These are phyloP conservation scores for Sclerotinia subarctica DNA, from an alignment of 2,329 filamentous ascomycete genomes.

Conservation along the genomic window DNA sequence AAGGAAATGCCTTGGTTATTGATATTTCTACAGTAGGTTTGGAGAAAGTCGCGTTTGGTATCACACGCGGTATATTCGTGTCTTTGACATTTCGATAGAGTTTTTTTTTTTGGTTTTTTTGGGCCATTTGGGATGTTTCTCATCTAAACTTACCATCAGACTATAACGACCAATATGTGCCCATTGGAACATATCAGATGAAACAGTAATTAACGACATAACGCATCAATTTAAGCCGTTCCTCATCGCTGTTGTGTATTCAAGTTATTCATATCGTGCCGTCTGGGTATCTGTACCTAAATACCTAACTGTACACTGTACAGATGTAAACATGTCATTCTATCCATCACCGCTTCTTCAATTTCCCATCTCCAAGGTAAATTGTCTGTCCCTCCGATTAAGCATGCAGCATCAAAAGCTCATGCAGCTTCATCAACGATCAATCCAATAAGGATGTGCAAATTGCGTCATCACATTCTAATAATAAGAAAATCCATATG, in stretches of 20 bases:
- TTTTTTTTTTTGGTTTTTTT: background rate
- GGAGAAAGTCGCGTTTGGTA: background rate
- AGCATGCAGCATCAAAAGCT: background rate
- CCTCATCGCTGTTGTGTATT: background rate
- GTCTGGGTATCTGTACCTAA: background rate
- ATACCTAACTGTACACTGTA: background rate
- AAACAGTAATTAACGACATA: background rate
- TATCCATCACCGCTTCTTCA: background rate
- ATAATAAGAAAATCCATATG: slow-evolving; percentile 10
- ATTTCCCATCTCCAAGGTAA: slow-evolving; percentile 5
- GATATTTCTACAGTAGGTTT: background rate
- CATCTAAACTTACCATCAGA: background rate
- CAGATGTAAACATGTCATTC: background rate
- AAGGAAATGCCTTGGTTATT: too few relatives aligned
- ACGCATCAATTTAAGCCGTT: background rate
- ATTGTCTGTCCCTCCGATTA: too few relatives aligned
- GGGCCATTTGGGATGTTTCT: background rate
- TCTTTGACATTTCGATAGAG: background rate
- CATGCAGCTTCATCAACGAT: background rate
- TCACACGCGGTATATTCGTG: background rate
- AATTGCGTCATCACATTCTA: slow-evolving; percentile 12
- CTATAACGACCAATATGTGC: background rate
- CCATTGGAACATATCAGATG: background rate
- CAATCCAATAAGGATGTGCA: background rate
- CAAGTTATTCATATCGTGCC: background rate